Conservation (phyloP, 139 green algal species). For the Gonium pectorale region DNA sequence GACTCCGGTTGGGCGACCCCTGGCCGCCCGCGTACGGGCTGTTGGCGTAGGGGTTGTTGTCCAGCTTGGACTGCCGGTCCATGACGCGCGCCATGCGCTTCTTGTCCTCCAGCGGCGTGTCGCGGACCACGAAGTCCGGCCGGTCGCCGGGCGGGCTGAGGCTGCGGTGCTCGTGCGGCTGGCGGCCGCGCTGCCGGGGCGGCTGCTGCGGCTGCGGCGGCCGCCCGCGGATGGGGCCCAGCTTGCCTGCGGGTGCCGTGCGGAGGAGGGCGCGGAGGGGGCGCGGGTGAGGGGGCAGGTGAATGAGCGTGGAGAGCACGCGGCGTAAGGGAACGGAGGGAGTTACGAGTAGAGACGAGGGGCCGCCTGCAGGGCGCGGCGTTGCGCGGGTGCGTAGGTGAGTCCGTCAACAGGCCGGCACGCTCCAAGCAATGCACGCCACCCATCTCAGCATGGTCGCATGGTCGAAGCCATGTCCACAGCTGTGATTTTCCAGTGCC, state of each 20-base stretch:
- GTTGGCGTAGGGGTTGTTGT: background rate
- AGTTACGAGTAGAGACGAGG: no score
- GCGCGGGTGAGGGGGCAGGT: background rate
- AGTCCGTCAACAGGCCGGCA: background rate
- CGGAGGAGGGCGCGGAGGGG: background rate
- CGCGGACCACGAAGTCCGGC: constrained; percentile 13
- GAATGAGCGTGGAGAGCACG: background rate
- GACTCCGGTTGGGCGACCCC: background rate
- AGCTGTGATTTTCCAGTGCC: no score
- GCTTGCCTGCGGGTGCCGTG: constrained; percentile 2
- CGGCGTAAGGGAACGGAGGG: no score
- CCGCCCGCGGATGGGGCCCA: background rate
- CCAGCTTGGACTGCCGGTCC: constrained; percentile 9
- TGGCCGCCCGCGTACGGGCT: background rate
- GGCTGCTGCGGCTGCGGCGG: background rate
- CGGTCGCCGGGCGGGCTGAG: background rate
- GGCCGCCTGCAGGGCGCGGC: no score
- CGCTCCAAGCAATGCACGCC: background rate
- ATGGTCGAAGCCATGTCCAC: no score
- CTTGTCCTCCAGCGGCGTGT: constrained; percentile 1
- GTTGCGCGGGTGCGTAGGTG: background rate
- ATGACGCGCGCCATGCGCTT: background rate
- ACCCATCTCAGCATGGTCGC: background rate
- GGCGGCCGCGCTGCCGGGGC: background rate
- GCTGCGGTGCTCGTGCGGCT: background rate